A percentile compares a stretch with the other conserved stretches of the same genome.
Conservation (phyloP, 345 rosid species). For the Gossypium bickii region DNA sequence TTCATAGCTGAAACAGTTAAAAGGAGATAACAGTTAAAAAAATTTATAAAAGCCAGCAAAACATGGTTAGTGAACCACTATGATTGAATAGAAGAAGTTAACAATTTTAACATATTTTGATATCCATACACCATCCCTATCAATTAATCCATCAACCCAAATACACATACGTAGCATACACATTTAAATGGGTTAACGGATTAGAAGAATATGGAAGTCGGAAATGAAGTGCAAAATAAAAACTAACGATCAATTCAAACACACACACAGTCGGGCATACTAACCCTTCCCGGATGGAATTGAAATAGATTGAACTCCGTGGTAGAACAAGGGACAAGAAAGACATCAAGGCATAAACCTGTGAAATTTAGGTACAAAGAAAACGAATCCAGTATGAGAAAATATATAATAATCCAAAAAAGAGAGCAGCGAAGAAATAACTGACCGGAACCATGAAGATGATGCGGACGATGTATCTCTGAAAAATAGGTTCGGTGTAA, state of each 20-base stretch:
- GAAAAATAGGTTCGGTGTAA: constrained; percentile 91
- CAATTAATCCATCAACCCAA: not conserved
- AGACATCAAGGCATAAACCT: constrained; percentile 92
- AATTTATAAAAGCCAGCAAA: not conserved
- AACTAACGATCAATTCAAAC: not conserved
- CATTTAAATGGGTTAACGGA: not conserved
- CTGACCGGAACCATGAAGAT: constrained; percentile 97
- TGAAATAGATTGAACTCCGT: constrained; percentile 70
- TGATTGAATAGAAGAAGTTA: not conserved
- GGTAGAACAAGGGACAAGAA: constrained; percentile 82
- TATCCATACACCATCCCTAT: not conserved
- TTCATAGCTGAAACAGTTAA: constrained; percentile 66
- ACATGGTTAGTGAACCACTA: not conserved
- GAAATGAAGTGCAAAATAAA: not conserved
- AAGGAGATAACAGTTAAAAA: not conserved
- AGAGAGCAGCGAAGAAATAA: constrained; percentile 9
- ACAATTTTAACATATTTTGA: not conserved
- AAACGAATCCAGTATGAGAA: not conserved
- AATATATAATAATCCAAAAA: not conserved
- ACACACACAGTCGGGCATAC: constrained; percentile 23
- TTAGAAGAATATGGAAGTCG: not conserved
- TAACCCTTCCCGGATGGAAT: constrained; percentile 97
- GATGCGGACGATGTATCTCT: constrained; percentile 91
- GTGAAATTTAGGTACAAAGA: constrained; percentile 11
- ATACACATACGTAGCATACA: not conserved